Base-by-base conservation (phyloP, 1,139 yeast genomes). In the Blastobotrys raffinosifermentans region DNA sequence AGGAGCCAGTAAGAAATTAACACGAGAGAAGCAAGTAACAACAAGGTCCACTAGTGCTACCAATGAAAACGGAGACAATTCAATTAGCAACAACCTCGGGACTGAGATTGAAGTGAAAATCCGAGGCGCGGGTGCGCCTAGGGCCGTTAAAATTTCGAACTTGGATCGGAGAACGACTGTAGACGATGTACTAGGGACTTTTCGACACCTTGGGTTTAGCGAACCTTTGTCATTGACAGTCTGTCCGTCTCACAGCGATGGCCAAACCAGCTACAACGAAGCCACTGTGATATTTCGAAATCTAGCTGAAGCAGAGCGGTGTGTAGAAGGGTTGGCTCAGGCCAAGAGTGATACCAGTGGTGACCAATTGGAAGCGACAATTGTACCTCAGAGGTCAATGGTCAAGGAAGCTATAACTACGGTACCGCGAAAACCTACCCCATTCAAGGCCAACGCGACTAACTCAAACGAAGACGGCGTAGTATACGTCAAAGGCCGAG, bases 51-150 rank as follows among this genome's bases (percentile, higher is more conserved):
- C 19, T 10, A 19, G 14, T 3, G 11, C 19, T 21, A 29, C 23
- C 19, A 22, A 25, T 19, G 16, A 20, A 16, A 8, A 13, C 35
- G 9, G 22, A 15, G 13, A 6, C 27, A 15, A 15, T 6, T 5
- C n/a, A 23, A 23, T 15, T n/a, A n/a, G n/a, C n/a, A n/a, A n/a
- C n/a, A n/a, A n/a, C 4, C 29, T 15, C 4, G 19, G 5, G 29
- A 26, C n/a, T 26, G 10, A 9, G 29, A 19, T 27, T 13, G 32
- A 35, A 20, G 29, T 42, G 11, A 32, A 29, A 26, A 42, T 42
- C 29, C 34, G 46, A 11, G 46, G 46, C 13, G 25, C 36, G 19
- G 46, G 46, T n/a, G 40, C 46, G 10, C 44, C 39, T 4, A 42
- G 42, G 7, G 17, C 44, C 2, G 46, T 42, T 6, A 29, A 41